phyloP scores from a whole-genome alignment of 2,329 filamentous ascomycete genomes.

The Helotiales sp. region DNA sequence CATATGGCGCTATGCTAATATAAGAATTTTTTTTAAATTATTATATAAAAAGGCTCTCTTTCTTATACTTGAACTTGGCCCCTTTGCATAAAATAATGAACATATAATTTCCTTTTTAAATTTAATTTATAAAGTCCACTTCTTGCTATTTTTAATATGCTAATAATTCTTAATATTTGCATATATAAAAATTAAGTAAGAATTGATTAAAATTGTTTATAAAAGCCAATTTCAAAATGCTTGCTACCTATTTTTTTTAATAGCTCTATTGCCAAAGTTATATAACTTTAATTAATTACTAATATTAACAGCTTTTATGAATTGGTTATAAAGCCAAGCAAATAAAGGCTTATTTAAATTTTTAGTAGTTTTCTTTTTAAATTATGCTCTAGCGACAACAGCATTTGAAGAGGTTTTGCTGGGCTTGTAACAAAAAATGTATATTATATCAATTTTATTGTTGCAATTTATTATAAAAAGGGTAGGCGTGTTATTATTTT shows the following conservation, averaged over 20 bases:
- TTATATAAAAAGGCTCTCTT: neutral
- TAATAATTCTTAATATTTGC: neutral
- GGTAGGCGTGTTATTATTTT: neutral
- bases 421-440: neutral
- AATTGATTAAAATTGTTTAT: neutral
- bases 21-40: neutral
- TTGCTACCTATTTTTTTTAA: neutral
- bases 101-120: neutral
- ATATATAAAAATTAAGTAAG: neutral
- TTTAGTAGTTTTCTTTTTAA: neutral
- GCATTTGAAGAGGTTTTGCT: neutral
- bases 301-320: neutral
- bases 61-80: neutral
- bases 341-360: neutral
- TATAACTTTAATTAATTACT: neutral
- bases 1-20: neutral
- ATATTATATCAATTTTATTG: neutral
- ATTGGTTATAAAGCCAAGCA: neutral
- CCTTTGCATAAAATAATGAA: neutral
- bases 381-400: neutral
- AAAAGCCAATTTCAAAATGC: neutral
- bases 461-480: neutral
- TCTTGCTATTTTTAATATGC: neutral
- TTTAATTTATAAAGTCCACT: neutral
- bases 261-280: neutral